Evolutionary conservation across 2,329 filamentous ascomycete species (phyloP).

Genomic region (Fonsecaea pugnacius): DNA sequence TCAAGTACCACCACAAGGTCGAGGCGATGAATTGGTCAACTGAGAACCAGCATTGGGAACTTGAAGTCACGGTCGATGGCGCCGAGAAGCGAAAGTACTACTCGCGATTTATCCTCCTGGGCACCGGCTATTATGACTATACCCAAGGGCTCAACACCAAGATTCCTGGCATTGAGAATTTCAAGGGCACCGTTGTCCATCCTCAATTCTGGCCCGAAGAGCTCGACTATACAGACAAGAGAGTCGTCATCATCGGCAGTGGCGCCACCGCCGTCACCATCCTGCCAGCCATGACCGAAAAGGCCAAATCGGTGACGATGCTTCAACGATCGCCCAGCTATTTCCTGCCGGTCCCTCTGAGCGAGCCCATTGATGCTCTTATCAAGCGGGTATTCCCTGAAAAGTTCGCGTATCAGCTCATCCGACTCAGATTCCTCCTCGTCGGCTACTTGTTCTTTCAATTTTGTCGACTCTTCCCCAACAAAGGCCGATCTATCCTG

Average conservation of each 20-base stretch:
- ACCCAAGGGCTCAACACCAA: constrained; percentile 61
- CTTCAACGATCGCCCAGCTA: constrained; percentile 79
- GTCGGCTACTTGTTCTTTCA: constrained; percentile 33
- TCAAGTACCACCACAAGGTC: constrained; percentile 59
- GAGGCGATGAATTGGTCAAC: constrained; percentile 60
- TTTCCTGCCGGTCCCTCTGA: constrained; percentile 51
- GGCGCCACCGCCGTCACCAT: constrained; percentile 82
- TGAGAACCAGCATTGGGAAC: constrained; percentile 49
- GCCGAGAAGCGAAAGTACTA: constrained; percentile 39
- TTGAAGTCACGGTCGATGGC: constrained; percentile 36
- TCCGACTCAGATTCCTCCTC: constrained; percentile 33
- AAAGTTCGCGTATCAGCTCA: constrained; percentile 29
- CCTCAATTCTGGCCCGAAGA: constrained; percentile 78
- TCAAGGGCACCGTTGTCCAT: constrained; percentile 67
- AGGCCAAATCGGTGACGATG: constrained; percentile 72
- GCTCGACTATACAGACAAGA: constrained; percentile 68
- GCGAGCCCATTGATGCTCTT: constrained; percentile 27
- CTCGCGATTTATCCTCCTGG: constrained; percentile 61
- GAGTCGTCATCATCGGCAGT: constrained; percentile 72
- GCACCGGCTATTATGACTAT: constrained; percentile 76
- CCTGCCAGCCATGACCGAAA: constrained; percentile 69
- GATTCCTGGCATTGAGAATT: constrained; percentile 71
- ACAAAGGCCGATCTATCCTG: constrained; percentile 27
- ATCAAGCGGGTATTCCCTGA: constrained; percentile 34
- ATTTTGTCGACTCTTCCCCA: constrained; percentile 35